phyloP scores from a whole-genome alignment of 176 grass and related monocot species.

The Paspalum vaginatum region DNA sequence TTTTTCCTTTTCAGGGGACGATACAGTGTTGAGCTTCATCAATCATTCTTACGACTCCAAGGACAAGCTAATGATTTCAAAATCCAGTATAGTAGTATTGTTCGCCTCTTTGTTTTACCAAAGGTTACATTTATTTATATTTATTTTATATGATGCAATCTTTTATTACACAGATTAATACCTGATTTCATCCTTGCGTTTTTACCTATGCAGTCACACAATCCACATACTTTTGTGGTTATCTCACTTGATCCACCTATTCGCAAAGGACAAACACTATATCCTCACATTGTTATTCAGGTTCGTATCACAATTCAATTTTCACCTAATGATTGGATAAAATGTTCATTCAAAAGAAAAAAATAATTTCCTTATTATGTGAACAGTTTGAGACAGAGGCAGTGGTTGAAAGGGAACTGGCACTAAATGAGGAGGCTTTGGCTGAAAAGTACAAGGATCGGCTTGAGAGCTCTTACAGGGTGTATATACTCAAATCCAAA shows the following conservation, averaged over 20 bases:
- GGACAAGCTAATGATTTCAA: constrained; percentile 99
- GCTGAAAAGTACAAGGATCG: constrained; percentile 86
- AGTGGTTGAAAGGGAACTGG: constrained; percentile 63
- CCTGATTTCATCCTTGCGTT: constrained; percentile 35
- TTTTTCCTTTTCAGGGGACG: constrained; percentile 63
- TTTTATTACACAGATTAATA: constrained; percentile 37
- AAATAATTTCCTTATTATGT: constrained; percentile 31
- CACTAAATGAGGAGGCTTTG: constrained; percentile 70
- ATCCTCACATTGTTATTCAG: constrained; percentile 99
- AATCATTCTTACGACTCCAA: constrained; percentile 86
- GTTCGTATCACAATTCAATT: constrained; percentile 43
- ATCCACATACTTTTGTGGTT: constrained; percentile 96
- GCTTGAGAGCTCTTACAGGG: constrained; percentile 74
- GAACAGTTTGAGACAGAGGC: constrained; percentile 80
- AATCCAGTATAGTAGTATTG: constrained; percentile 94
- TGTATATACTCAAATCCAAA: constrained; percentile 38
- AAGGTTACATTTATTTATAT: constrained; percentile 64
- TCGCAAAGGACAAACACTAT: constrained; percentile 92
- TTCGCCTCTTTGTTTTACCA: constrained; percentile 86
- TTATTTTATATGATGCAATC: constrained; percentile 10
- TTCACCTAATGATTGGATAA: constrained; percentile 31
- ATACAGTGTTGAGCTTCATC: constrained; percentile 87
- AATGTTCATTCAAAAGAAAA: constrained; percentile 10
- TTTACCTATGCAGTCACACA: constrained; percentile 67
- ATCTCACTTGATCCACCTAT: constrained; percentile 96